A percentile compares a stretch with the other conserved stretches of the same genome.
phyloP scores from a whole-genome alignment of 805 yeast genomes.

The Nakazawaea ishiwadae region DNA sequence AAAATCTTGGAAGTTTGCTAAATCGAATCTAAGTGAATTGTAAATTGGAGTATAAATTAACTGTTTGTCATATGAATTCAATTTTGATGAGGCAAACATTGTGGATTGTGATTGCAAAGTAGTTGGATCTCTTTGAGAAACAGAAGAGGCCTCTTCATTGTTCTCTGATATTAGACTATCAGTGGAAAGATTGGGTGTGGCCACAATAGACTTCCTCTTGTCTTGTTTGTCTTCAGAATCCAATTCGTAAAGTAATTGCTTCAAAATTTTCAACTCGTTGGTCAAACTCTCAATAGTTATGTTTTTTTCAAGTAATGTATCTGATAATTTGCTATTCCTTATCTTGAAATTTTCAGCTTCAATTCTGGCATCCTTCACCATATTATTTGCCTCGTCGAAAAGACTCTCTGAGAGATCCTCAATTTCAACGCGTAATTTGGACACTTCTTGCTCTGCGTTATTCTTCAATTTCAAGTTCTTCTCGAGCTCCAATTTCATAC shows the following conservation, averaged over 20 bases:
- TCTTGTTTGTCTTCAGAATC: conserved; percentile 34
- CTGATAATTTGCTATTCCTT: conserved; percentile 50
- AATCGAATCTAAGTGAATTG: conserved; percentile 38
- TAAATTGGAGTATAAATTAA: conserved; percentile 24
- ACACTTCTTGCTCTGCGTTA: conserved; percentile 55
- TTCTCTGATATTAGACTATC: conserved; percentile 4
- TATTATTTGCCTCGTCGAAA: conserved; percentile 78
- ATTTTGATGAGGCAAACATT: conserved; percentile 11
- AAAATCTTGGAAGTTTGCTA: conserved; percentile 39
- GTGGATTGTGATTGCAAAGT: conserved; percentile 10
- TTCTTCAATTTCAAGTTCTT: conserved; percentile 28
- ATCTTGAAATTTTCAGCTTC: conserved; percentile 57
- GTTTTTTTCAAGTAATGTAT: conserved; percentile 65
- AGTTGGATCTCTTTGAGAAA: conserved; percentile 5
- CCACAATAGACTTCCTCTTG: conserved; percentile 15
- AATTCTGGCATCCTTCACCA: conserved; percentile 76
- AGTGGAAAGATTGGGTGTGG: conserved; percentile 7
- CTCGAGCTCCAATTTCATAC: conserved; percentile 20
- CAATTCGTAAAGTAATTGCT: conserved; percentile 50
- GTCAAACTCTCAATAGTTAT: conserved; percentile 57
- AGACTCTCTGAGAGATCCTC: conserved; percentile 75
- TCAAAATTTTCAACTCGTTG: conserved; percentile 64
- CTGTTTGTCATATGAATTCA: conserved; percentile 20
- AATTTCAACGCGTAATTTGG: conserved; percentile 63
- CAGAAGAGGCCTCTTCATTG: neutral